Conservation (phyloP, 805 yeast genomes). For the Sungouiella blattae region DNA sequence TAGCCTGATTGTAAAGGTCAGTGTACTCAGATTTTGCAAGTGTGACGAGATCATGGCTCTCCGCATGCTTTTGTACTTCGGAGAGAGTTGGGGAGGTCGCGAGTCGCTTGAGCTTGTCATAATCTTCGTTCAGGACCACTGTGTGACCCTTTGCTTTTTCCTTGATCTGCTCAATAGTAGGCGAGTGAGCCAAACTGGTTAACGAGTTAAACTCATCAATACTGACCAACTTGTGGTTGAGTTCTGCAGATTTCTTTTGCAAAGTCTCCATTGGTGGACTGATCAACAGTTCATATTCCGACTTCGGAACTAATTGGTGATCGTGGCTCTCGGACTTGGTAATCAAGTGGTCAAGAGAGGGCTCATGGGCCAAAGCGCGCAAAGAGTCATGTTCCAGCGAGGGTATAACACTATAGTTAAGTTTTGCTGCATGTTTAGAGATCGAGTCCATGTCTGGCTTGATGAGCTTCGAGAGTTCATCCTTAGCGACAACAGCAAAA, state of each 20-base stretch:
- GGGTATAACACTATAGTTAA: constrained; percentile 9
- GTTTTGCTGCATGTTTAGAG: constrained; percentile 5
- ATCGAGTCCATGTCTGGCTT: constrained; percentile 11
- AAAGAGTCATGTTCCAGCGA: constrained; percentile 4
- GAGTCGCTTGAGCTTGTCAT: constrained; percentile 9
- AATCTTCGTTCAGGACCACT: constrained; percentile 16
- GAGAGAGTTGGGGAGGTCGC: constrained; percentile 22
- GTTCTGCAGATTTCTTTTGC: background rate
- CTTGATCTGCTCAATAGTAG: constrained; percentile 13
- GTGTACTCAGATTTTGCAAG: constrained; percentile 31
- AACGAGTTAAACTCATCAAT: constrained; percentile 4
- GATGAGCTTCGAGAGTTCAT: constrained; percentile 6
- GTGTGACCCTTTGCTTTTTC: constrained; percentile 16
- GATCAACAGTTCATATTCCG: constrained; percentile 5
- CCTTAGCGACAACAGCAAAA: constrained; percentile 4
- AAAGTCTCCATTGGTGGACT: constrained; percentile 1
- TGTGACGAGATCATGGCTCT: constrained; percentile 28
- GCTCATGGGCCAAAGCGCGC: constrained; percentile 14
- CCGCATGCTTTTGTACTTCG: constrained; percentile 34
- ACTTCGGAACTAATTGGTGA: constrained; percentile 8
- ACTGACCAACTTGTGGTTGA: constrained; percentile 3
- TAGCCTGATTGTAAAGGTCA: constrained; percentile 25
- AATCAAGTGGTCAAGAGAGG: constrained; percentile 19
- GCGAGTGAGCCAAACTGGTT: constrained; percentile 8
- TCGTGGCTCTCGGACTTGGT: constrained; percentile 10